Conservation (phyloP, 2,329 filamentous ascomycete species). For the Xylariales sp. region DNA sequence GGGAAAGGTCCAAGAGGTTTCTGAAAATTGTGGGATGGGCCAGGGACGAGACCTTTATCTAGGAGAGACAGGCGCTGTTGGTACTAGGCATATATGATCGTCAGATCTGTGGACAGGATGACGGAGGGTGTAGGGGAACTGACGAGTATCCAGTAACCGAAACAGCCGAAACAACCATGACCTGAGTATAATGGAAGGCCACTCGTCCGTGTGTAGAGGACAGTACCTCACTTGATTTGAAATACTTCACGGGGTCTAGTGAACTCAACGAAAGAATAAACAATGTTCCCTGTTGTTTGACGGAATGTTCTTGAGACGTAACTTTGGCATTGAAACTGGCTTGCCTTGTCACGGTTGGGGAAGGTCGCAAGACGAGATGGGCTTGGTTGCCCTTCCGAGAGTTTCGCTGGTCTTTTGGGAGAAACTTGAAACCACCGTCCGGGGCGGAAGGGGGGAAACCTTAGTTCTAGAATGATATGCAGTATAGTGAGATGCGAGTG, state of each 20-base stretch:
- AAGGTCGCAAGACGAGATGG: constrained; percentile 5
- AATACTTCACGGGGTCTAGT: too few relatives aligned
- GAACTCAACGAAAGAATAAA: constrained; percentile 13
- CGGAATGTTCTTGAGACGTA: constrained; percentile 17
- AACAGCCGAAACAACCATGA: constrained; percentile 33
- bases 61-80: too few relatives aligned
- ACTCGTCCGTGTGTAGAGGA: constrained; percentile 14
- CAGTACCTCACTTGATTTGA: constrained; percentile 15
- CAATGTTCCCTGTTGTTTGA: constrained; percentile 15
- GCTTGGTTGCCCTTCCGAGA: constrained; percentile 1
- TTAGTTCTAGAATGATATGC: neutral
- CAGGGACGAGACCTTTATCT: neutral
- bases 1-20: neutral
- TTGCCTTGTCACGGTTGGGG: constrained; percentile 11
- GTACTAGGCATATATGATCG: too few relatives aligned
- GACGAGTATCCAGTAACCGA: constrained; percentile 30
- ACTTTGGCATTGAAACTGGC: constrained; percentile 16
- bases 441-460: neutral
- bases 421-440: constrained; percentile 10
- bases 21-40: neutral
- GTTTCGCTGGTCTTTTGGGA: constrained; percentile 2
- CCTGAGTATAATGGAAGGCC: constrained; percentile 21
- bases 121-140: constrained; percentile 33
- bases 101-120: constrained; percentile 29
- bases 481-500: constrained; percentile 4